These are phyloP conservation scores for Alopecurus myosuroides DNA, from an alignment of 176 grass and related monocot species.

Conservation along the genomic window DNA sequence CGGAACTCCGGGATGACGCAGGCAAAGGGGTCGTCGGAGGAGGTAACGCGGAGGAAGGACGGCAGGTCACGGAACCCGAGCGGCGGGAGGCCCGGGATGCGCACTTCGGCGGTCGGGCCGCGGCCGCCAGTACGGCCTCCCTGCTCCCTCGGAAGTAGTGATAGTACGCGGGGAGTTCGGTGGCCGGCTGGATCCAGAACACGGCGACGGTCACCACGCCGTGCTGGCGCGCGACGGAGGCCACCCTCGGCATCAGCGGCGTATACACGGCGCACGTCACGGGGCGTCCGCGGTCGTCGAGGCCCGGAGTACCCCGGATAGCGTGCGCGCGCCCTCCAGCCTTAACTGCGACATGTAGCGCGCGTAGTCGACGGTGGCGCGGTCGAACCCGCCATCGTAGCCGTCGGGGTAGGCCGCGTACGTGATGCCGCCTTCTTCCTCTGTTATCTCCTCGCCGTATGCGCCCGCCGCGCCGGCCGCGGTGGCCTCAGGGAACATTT, in stretches of 20 bases:
- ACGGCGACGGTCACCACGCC: constrained; percentile 30
- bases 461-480: background rate
- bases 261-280: constrained; percentile 51
- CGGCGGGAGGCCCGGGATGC: constrained; percentile 40
- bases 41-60: constrained; percentile 41
- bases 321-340: constrained; percentile 21
- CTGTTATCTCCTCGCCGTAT: background rate
- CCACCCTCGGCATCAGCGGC: constrained; percentile 54
- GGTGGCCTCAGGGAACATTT: constrained; percentile 39
- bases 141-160: constrained; percentile 51
- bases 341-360: constrained; percentile 23
- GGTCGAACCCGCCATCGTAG: constrained; percentile 52
- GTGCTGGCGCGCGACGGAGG: constrained; percentile 30
- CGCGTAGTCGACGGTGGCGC: constrained; percentile 6
- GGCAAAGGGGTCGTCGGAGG: constrained; percentile 35
- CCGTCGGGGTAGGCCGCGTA: constrained; percentile 56
- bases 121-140: constrained; percentile 6
- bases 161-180: constrained; percentile 49
- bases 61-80: constrained; percentile 55
- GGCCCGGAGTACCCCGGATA: constrained; percentile 19
- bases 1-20: constrained; percentile 25
- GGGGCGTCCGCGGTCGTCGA: constrained; percentile 20
- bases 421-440: background rate
- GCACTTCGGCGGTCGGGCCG: background rate
- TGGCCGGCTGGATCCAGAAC: constrained; percentile 72